Evolutionary conservation across 1,284 basidiomycete genomes (phyloP).

Genomic region (Tetrapyrgos nigripes): DNA sequence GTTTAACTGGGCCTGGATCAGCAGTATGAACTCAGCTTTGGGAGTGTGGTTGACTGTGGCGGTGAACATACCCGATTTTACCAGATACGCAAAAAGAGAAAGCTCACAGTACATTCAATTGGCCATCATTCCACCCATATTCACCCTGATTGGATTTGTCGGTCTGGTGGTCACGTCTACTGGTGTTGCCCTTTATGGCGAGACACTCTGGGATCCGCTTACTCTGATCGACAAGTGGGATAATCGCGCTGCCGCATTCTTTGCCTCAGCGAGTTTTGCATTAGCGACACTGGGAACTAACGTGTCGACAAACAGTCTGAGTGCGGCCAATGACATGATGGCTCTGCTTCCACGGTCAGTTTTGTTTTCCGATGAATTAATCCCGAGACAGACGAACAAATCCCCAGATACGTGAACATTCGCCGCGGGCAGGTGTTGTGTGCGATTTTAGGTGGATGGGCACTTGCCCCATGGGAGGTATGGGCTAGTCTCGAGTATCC

Average conservation of each 20-base stretch:
- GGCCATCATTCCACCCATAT: conserved; percentile 70
- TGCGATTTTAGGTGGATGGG: conserved; percentile 75
- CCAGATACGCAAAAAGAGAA: conserved; percentile 68
- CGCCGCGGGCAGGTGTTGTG: conserved; percentile 76
- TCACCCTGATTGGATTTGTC: conserved; percentile 60
- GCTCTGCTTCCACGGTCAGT: conserved; percentile 60
- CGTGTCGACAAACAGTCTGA: conserved; percentile 77
- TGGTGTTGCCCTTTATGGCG: conserved; percentile 65
- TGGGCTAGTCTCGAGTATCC: no score
- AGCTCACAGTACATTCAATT: conserved; percentile 71
- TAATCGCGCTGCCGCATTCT: conserved; percentile 81
- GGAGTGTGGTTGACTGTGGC: conserved; percentile 69
- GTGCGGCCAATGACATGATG: conserved; percentile 79
- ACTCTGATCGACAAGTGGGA: conserved; percentile 65
- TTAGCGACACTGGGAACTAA: conserved; percentile 58
- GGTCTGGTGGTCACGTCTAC: conserved; percentile 73
- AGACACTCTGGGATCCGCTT: conserved; percentile 55
- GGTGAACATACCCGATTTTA: conserved; percentile 80
- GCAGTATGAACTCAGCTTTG: conserved; percentile 70
- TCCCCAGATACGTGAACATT: conserved; percentile 68
- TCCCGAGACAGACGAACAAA: background rate
- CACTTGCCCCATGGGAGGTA: conserved; percentile 63
- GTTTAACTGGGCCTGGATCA: conserved; percentile 75
- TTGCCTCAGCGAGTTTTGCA: conserved; percentile 68
- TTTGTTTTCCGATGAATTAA: background rate